Base-by-base conservation (phyloP, 164 flowering plant species). In the Dillenia suffruticosa region DNA sequence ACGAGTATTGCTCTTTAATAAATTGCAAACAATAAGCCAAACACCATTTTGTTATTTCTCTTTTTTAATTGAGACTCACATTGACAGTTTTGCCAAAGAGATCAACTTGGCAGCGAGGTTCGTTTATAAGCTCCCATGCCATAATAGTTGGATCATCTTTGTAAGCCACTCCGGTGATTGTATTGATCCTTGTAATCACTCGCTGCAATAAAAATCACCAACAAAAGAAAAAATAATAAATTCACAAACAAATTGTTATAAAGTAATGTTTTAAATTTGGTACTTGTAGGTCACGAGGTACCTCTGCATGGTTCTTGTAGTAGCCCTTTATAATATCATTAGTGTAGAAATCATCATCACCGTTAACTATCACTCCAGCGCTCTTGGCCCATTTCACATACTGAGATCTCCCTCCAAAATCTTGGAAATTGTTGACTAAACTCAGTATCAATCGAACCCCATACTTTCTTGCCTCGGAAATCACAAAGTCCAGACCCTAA, bases 391-490 rank as follows among this genome's bases (percentile, higher is more conserved):
- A 82, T 0, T 71, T 51, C 12, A 70, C 82, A 46, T 82, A 82
- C 63, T 78, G 84, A 12, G 70, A 52, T 54, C 68, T 80, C 47
- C 84, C 86, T 22, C 86, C 86, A 45, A 56, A 82, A 55, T 73
- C 83, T 1, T 77, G 46, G 60, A 65, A 81, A 57, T 83, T 83
- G 67, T 83, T 83, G 48, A 9, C 47, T 14, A 83, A 72, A 11
- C 68, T 76, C 60, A 83, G 46, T 1, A 80, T 77, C 24, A 83
- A 22, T 0, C 61, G 56, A 15, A 83, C 63, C 0, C 72, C 68
- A 51, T 70, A 46, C 44, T 62, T 75, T 22, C 56, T 63, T 19
- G 22, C 22, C 1, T 19, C 22, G 1, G 22, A 19, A 19, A 19
- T 19, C 22, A 19, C 22, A 19, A 80, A 83, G 71, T 83, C 87